Evolutionary conservation across 108 stramenopile genomes (phyloP).

Genomic region (Schizochytrium sp.): DNA sequence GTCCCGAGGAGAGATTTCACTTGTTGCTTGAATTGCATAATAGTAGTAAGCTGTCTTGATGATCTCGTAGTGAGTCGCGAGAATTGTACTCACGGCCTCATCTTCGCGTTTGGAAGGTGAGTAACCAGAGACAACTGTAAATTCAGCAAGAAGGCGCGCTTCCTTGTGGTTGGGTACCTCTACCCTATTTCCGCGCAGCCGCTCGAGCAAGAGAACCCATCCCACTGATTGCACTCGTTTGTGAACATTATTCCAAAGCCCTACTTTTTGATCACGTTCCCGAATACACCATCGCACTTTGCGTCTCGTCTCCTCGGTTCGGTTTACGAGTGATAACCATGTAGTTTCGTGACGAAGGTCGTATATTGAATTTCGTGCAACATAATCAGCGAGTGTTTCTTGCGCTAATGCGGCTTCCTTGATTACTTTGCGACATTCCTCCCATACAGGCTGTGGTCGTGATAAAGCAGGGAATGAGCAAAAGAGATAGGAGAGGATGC

Average conservation of each 20-base stretch:
- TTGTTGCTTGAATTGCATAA: not conserved
- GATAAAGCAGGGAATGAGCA: not conserved
- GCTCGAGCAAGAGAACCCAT: conserved; percentile 43
- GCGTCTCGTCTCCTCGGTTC: conserved; percentile 15
- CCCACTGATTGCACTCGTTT: conserved; percentile 19
- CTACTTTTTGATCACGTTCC: conserved; percentile 43
- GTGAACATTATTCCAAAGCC: not conserved
- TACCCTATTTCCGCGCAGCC: not conserved
- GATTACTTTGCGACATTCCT: not conserved
- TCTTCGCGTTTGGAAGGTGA: not conserved
- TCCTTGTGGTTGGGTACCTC: conserved; percentile 23
- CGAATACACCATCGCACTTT: conserved; percentile 33
- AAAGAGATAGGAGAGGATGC: conserved; percentile 27
- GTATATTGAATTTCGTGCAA: not conserved
- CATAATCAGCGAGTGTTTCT: conserved; percentile 33
- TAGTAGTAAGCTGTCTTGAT: not conserved
- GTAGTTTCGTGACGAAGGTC: conserved; percentile 26
- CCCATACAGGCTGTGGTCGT: not conserved
- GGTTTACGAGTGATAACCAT: not conserved
- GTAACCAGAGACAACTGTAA: conserved; percentile 14
- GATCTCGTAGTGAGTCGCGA: not conserved
- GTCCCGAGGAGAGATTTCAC: not conserved
- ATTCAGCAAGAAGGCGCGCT: not conserved
- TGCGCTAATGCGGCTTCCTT: conserved; percentile 17
- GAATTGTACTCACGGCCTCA: conserved; percentile 2